phyloP scores from a whole-genome alignment of 2,329 filamentous ascomycete species.

The Sclerotinia sclerotiorum region DNA sequence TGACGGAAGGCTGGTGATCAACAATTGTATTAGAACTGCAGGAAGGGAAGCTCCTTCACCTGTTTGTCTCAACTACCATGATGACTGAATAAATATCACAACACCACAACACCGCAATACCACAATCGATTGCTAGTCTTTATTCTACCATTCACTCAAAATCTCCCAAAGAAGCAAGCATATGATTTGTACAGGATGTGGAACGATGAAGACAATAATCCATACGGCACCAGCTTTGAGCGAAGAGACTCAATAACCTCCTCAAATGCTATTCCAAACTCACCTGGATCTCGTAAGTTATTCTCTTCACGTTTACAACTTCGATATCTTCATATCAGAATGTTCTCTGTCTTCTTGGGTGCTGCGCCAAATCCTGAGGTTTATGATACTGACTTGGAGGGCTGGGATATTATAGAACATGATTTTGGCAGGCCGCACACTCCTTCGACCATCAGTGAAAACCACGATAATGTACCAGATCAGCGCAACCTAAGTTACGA shows the following conservation, averaged over 20 bases:
- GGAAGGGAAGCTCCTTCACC: slow-evolving; percentile 1
- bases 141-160: slow-evolving; percentile 14
- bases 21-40: not conserved
- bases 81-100: not conserved
- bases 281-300: slow-evolving; percentile 56
- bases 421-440: slow-evolving; percentile 48
- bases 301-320: slow-evolving; percentile 14
- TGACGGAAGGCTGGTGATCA: slow-evolving; percentile 20
- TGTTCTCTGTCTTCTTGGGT: slow-evolving; percentile 44
- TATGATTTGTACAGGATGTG: slow-evolving; percentile 78
- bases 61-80: not conserved
- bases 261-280: slow-evolving; percentile 63
- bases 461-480: slow-evolving; percentile 44
- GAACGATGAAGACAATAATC: slow-evolving; percentile 99
- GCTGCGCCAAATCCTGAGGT: slow-evolving; percentile 33
- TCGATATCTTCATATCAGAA: slow-evolving; percentile 29
- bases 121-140: not conserved
- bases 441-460: slow-evolving; percentile 66
- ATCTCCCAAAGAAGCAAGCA: slow-evolving; percentile 37
- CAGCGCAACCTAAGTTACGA: slow-evolving; percentile 36
- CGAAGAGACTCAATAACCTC: slow-evolving; percentile 77
- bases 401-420: slow-evolving; percentile 50
- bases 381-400: slow-evolving; percentile 46
- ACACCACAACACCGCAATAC: not conserved
- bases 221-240: slow-evolving; percentile 88